A percentile compares a stretch with the other conserved stretches of the same genome.
These are phyloP conservation scores for Citrus reticulata DNA, from an alignment of 345 rosid species.

Conservation along the genomic window DNA sequence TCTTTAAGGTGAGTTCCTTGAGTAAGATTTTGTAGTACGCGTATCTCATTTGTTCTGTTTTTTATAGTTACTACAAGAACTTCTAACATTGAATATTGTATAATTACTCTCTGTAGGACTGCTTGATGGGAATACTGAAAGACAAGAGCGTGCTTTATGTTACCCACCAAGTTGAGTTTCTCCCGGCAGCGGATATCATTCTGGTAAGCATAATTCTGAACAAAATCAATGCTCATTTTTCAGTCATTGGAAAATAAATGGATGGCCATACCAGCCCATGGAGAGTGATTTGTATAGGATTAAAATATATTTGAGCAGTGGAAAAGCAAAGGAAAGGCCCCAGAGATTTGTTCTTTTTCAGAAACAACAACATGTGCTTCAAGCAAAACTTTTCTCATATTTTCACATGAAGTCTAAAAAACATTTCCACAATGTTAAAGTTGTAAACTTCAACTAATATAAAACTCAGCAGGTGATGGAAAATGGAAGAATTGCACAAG, in stretches of 20 bases:
- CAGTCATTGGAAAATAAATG: background rate
- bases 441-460: background rate
- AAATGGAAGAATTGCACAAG: constrained; percentile 83
- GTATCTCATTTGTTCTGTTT: background rate
- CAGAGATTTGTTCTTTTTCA: background rate
- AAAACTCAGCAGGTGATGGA: constrained; percentile 68
- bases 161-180: constrained; percentile 97
- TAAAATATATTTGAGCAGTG: background rate
- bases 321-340: background rate
- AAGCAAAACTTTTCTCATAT: background rate
- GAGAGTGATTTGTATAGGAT: no score
- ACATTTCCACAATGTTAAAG: background rate
- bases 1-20: constrained; percentile 50
- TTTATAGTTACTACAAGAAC: background rate
- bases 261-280: no score
- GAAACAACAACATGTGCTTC: background rate
- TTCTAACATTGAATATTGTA: background rate
- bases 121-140: constrained; percentile 79
- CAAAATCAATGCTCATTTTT: background rate
- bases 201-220: constrained; percentile 49
- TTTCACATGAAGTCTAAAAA: background rate
- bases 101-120: constrained; percentile 48
- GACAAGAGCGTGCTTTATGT: constrained; percentile 78
- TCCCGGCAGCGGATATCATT: constrained; percentile 89
- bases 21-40: background rate